A percentile compares a stretch with the other conserved stretches of the same genome.
phyloP scores from a whole-genome alignment of 1,284 basidiomycete species.

The Ceratobasidium theobromae region DNA sequence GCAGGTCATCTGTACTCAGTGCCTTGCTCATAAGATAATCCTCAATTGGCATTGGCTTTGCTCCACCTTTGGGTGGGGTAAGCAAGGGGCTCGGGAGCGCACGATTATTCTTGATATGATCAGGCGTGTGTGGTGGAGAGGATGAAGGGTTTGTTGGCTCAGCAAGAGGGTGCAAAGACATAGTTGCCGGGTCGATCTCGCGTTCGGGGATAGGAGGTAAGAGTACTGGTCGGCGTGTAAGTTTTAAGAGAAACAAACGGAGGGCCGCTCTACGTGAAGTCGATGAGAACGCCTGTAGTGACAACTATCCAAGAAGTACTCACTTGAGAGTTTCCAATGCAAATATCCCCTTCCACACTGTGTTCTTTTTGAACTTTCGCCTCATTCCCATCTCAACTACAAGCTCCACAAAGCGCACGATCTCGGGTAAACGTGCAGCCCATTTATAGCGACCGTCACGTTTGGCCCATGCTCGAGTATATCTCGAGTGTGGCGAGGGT shows the following conservation, averaged over 20 bases:
- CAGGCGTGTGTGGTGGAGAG: conserved; percentile 60
- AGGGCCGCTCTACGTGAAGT: conserved; percentile 60
- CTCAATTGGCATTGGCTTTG: conserved; percentile 52
- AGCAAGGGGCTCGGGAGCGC: conserved; percentile 54
- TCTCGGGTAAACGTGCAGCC: conserved; percentile 68
- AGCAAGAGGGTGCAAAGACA: conserved; percentile 55
- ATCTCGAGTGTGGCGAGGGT: conserved; percentile 68
- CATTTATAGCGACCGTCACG: conserved; percentile 69
- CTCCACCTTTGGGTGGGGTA: conserved; percentile 47
- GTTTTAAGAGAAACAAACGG: conserved; percentile 65
- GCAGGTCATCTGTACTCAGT: conserved; percentile 57
- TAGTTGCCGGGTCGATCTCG: conserved; percentile 72
- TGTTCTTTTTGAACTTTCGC: conserved; percentile 60
- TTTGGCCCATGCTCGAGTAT: conserved; percentile 80
- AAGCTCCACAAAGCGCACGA: conserved; percentile 77
- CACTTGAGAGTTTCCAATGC: conserved; percentile 80
- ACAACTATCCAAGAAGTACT: conserved; percentile 41
- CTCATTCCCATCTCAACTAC: conserved; percentile 84
- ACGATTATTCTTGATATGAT: conserved; percentile 76
- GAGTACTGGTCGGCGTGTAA: conserved; percentile 73
- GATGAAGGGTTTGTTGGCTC: conserved; percentile 52
- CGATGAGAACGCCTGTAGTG: conserved; percentile 15
- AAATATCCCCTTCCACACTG: conserved; percentile 71
- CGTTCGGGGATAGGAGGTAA: conserved; percentile 79
- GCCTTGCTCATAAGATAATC: conserved; percentile 79